phyloP scores from a whole-genome alignment of 495 filamentous ascomycete species.

The Xeromyces bisporus region DNA sequence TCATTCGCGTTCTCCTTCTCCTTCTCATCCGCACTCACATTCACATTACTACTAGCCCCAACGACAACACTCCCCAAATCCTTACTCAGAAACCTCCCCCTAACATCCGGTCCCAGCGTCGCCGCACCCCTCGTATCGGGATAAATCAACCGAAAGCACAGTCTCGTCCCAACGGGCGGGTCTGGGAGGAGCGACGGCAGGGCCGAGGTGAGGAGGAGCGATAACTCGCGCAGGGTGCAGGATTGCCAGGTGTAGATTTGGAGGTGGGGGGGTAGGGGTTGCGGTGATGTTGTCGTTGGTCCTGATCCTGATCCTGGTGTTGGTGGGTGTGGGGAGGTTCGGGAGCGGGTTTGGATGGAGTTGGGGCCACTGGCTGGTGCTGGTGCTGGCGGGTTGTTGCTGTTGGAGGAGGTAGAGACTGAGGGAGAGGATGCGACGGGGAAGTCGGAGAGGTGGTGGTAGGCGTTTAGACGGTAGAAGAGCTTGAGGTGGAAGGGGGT shows the following conservation, averaged over 20 bases:
- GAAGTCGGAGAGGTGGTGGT: constrained; percentile 39
- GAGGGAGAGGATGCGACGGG: constrained; percentile 5
- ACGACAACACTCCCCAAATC: constrained; percentile 74
- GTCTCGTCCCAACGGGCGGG: constrained; percentile 61
- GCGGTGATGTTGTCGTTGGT: too few species aligned
- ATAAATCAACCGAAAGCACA: constrained; percentile 76
- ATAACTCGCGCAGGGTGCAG: constrained; percentile 70
- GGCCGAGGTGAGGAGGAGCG: constrained; percentile 51
- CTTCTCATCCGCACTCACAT: constrained; percentile 30
- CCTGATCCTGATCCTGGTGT: too few species aligned
- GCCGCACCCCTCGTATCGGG: constrained; percentile 50
- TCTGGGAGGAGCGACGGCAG: constrained; percentile 54
- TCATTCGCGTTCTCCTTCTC: constrained; percentile 21
- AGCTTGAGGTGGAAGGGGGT: constrained; percentile 82
- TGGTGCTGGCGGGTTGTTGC: constrained; percentile 3
- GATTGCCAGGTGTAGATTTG: constrained; percentile 79
- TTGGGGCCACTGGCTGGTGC: constrained; percentile 19
- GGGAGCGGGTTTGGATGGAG: constrained; percentile 19
- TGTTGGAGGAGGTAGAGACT: constrained; percentile 7
- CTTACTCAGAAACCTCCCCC: constrained; percentile 49
- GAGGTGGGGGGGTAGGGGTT: constrained; percentile 46
- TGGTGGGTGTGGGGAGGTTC: constrained; percentile 15
- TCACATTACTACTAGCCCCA: constrained; percentile 20
- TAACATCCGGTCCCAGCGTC: constrained; percentile 25
- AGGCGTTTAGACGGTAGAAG: constrained; percentile 61